These are phyloP conservation scores for Agaricus sinodeliciosus DNA, from an alignment of 768 basidiomycete genomes.

Conservation along the genomic window DNA sequence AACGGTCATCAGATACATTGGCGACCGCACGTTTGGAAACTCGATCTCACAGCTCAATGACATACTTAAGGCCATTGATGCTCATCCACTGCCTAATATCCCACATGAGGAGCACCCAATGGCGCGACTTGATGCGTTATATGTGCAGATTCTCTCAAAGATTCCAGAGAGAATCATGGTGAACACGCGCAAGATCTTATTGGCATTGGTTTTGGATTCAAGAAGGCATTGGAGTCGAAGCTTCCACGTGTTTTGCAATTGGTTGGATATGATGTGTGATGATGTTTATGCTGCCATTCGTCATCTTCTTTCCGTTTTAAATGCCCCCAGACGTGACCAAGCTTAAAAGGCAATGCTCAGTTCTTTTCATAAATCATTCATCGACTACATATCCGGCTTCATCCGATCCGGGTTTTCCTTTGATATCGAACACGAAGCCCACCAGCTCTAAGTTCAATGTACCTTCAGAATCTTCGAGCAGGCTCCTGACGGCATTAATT, in stretches of 20 bases:
- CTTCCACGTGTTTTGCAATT: not conserved
- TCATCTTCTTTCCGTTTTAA: not conserved
- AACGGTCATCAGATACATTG: not conserved
- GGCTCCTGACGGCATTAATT: no score
- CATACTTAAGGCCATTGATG: conserved; percentile 2
- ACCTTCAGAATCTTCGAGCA: not conserved
- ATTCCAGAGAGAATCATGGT: not conserved
- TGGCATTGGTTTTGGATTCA: not conserved
- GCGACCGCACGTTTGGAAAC: not conserved
- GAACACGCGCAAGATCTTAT: not conserved
- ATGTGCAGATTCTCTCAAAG: not conserved
- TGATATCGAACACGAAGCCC: not conserved
- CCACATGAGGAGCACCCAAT: not conserved
- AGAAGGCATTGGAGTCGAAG: not conserved
- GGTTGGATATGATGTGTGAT: not conserved
- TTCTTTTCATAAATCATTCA: not conserved
- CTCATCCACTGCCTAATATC: no score
- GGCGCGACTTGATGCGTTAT: conserved; percentile 7
- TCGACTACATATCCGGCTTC: not conserved
- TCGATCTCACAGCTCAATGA: not conserved
- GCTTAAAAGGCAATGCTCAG: no score
- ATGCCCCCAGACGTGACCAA: not conserved
- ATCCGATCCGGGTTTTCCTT: not conserved
- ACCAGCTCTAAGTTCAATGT: not conserved
- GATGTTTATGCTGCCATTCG: not conserved